Base-by-base conservation (phyloP, 179 eudicot species). In the Amaranthus tricolor region DNA sequence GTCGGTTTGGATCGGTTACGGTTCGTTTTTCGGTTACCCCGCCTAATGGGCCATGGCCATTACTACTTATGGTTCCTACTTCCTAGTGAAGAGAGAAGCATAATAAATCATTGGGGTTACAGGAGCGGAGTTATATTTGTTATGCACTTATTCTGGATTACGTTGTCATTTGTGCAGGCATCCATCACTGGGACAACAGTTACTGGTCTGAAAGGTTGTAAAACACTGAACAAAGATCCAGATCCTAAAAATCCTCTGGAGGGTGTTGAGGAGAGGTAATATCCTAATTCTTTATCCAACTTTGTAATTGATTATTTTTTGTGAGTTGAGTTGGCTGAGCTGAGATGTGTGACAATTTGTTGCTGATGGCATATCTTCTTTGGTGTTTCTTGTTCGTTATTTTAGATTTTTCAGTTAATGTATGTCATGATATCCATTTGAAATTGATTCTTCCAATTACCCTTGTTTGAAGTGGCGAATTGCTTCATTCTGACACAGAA, bases 201-300 rank as follows among this genome's bases (percentile, higher is more conserved):
- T 53, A 83, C 75, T 55, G 98, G 99, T 60, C 81, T 95, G 75
- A 91, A 89, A 85, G 98, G 96, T 60, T 85, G 98, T 85, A 95
- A 91, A 75, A 93, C 99, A 62, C 87, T 95, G 66, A 93, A 93
- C 87, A 95, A 93, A 83, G 96, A 86, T 77, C 90, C 89, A 7
- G 99, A 95, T 83, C 99, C 98, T 31, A 87, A 86, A 74, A 95
- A 95, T 76, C 99, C 98, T 50, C 68, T 77, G 59, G 89, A 86
- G 85, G 89, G 97, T 60, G 81, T 60, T 72, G 96, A 93, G 85
- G 92, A 93, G 84, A 95, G 99, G 99, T 93, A 31, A 71, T 72
- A 31, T 72, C 48, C 48, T 62, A 53, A 11, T 12, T 62, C 17
- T 17, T 44, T 5, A 48, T 66, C 21, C 31, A 50, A 54, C 10